Evolutionary conservation across 2,329 filamentous ascomycete genomes (phyloP), one percentile per base, ranked within the genome.

Genomic region (Rhynchosporium graminicola): DNA sequence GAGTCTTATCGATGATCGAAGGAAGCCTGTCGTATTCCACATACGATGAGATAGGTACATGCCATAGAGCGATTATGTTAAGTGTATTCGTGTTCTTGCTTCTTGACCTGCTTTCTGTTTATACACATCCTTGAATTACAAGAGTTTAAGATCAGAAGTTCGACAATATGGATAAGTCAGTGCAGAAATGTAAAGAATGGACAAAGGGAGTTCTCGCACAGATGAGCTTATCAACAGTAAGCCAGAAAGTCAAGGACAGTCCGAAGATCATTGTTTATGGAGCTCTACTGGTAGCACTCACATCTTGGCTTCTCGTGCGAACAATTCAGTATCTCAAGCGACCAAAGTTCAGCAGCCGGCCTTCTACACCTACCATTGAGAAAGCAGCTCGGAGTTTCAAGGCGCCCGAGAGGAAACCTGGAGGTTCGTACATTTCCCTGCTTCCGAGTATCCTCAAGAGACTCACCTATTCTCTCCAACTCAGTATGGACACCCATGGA

Each of bases 401-500:
- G 61, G 64, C 68, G 7, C 69, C 69, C 8, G n/a, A 60, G 36
- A 69, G 72, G 62, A 67, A 69, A 59, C 70, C 72, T 26, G 73
- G 73, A 68, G 71, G 73, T 72, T 40, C 15, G 68, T 63, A 36
- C 31, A n/a, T 33, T 15, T 48, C 61, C 7, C n/a, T 43, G 59
- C 42, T 13, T 10, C 2, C 29, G 33, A 38, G 40, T 57, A 2
- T n/a, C 42, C 47, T 10, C 10, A 28, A 33, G 8, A 20, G 15
- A n/a, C 15, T 47, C 48, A 52, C 66, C 70, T 43, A 71, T 51
- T 33, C 20, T 47, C 40, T 12, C 26, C 43, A 5, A 20, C 29
- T 59, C 31, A 74, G 73, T 71, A n/a, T 74, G 73, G 73, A 63
- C 68, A 33, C 71, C 73, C 8, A 56, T 71, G 51, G 65, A 73